Evolutionary conservation across 768 basidiomycete species (phyloP), one percentile per base, ranked within the genome.

Genomic region (Calvatia gigantea): DNA sequence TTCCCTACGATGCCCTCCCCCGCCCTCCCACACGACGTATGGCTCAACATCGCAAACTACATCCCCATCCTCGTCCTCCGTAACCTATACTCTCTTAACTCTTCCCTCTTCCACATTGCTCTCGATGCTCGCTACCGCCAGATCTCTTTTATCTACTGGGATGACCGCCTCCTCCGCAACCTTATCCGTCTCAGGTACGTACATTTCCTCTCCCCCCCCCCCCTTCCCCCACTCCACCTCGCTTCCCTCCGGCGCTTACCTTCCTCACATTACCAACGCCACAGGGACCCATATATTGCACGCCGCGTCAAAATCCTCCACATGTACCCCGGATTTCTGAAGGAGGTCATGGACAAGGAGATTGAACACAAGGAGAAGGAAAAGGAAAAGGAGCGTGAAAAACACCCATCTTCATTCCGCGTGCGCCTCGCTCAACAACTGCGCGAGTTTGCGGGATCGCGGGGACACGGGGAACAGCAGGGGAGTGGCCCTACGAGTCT

Each of bases 111-210:
- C 65, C 57, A 74, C 63, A 64, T 72, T 60, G 67, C 69, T 49
- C 78, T 81, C 78, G 75, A 79, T 58, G 73, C 64, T 44, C 69
- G 78, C 12, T 81, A 81, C 59, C 70, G 75, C 11, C 75, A 76
- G 56, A 70, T 80, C 61, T 77, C 75, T 62, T 78, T 81, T 58
- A 74, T 77, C 2, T 81, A 78, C 65, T 66, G 77, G 27, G 75
- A 76, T 54, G 66, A 70, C 51, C 69, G 69, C 38, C 78, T 79
- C 75, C 35, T 77, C 9, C 67, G 73, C 62, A 77, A 68, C 56
- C 62, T 76, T 12, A 62, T 65, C 21, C 70, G 72, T 28, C 68
- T 77, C 53, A 72, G 65, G 75, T 76, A 39, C 46, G 70, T 65
- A 28, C 14, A 23, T n/a, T n/a, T 28, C n/a, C n/a, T 29, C 28